Base-by-base conservation (phyloP, 768 basidiomycete genomes). In the Xerocomellus intermedius region DNA sequence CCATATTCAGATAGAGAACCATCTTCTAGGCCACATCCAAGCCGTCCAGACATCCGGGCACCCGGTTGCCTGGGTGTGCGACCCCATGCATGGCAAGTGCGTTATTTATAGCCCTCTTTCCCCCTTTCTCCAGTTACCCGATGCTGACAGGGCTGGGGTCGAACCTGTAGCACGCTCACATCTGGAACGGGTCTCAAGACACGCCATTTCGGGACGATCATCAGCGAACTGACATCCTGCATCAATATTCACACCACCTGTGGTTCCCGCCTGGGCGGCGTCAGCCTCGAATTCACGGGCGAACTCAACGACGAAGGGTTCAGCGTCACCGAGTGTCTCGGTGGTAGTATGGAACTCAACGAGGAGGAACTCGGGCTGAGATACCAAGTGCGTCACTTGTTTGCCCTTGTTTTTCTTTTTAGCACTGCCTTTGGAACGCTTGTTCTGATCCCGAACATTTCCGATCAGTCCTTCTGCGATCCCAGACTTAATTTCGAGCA, bases 41-140 rank as follows among this genome's bases (percentile, higher is more conserved):
- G 87, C 85, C 8, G 95, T 99, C 16, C 85, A 89, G 65, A 58
- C 73, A 47, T 87, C 92, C 2, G 83, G 82, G 0, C 94, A 98
- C 67, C 89, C 90, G 2, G 94, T 97, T 3, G 83, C 87, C 9
- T 98, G 95, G 94, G 82, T 95, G 47, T 95, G 91, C 65, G 97
- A 98, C 73, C 94, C 95, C 3, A 98, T 98, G 96, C 96, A 98
- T 63, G 96, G 95, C 75, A 97, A 98, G 93, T 94, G 66, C 63
- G 90, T 79, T 42, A 33, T 56, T 44, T 49, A 30, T 47, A 32
- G 7, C 12, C 16, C 19, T 5, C 50, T 16, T 4, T 17, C 17
- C 41, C 32, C 42, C 30, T 30, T 39, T 48, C 30, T 44, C 48
- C 38, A 35, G 50, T 14, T 33, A 7, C 32, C 47, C 35, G 39